A percentile compares a stretch with the other conserved stretches of the same genome.
Conservation (phyloP, 2,329 filamentous ascomycete genomes). For the Parafenestella ontariensis region DNA sequence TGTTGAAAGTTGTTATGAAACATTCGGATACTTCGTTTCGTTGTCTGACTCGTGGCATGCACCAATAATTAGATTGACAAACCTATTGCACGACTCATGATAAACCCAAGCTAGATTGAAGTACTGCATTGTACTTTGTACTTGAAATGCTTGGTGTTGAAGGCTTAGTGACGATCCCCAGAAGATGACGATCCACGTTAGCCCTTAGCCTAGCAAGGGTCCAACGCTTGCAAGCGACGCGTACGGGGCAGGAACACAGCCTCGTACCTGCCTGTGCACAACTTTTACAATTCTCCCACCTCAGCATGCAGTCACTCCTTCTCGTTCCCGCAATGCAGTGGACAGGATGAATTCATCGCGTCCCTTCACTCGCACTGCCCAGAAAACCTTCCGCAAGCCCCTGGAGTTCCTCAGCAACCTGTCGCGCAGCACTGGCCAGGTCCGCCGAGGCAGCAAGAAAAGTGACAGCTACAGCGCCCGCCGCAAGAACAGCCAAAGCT, state of each 20-base stretch:
- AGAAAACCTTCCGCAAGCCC: conserved; percentile 43
- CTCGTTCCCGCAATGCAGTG: conserved; percentile 34
- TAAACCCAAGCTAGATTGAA: too few relatives aligned
- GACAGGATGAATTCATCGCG: conserved; percentile 45
- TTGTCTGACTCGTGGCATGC: too few relatives aligned
- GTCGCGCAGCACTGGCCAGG: conserved; percentile 25
- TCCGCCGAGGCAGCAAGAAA: conserved; percentile 25
- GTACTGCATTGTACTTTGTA: neutral
- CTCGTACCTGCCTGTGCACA: conserved; percentile 24
- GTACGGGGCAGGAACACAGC: conserved; percentile 3
- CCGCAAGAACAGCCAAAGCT: conserved; percentile 41
- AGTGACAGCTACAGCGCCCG: conserved; percentile 30
- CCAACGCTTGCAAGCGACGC: neutral
- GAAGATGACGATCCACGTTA: neutral
- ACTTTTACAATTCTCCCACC: conserved; percentile 13
- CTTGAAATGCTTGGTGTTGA: too few relatives aligned
- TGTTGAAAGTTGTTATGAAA: too few relatives aligned
- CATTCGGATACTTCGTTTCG: too few relatives aligned
- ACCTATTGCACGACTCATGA: too few relatives aligned
- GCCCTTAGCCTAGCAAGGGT: neutral
- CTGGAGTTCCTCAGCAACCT: conserved; percentile 46
- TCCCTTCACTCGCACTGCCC: conserved; percentile 40
- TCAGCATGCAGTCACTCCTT: conserved; percentile 18
- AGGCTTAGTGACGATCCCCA: too few relatives aligned
- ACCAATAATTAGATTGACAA: too few relatives aligned